These are phyloP conservation scores for Malassezia sympodialis DNA, from an alignment of 1,284 basidiomycete genomes.

Conservation along the genomic window DNA sequence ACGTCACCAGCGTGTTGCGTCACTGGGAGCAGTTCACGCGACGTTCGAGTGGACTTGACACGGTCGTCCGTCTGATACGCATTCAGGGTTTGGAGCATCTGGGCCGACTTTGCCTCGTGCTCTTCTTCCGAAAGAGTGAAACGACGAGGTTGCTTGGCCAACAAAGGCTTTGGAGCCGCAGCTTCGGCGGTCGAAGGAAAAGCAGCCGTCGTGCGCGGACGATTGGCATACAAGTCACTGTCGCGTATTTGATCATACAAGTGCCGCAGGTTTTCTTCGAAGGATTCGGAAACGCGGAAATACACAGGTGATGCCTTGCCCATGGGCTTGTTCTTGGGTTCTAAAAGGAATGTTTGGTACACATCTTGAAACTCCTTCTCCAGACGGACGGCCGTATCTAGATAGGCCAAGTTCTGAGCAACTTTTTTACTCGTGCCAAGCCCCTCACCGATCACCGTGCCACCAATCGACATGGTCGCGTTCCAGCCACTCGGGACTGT, in stretches of 20 bases:
- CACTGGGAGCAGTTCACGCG: constrained; percentile 64
- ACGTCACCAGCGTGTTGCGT: constrained; percentile 37
- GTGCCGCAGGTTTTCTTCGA: constrained; percentile 66
- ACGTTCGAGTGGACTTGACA: constrained; percentile 60
- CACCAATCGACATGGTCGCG: constrained; percentile 70
- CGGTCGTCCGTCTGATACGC: constrained; percentile 60
- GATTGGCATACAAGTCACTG: constrained; percentile 38
- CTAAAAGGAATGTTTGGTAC: constrained; percentile 61
- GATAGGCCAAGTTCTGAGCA: constrained; percentile 65
- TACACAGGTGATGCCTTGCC: constrained; percentile 63
- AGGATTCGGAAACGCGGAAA: constrained; percentile 60
- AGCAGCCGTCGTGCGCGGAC: constrained; percentile 29
- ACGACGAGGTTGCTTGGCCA: not conserved
- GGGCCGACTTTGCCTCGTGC: constrained; percentile 56
- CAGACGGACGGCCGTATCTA: constrained; percentile 78
- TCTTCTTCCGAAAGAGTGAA: constrained; percentile 32
- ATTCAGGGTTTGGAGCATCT: constrained; percentile 56
- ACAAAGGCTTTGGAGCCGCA: constrained; percentile 10
- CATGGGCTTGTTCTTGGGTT: constrained; percentile 41
- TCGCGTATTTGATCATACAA: constrained; percentile 58
- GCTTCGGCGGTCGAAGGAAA: constrained; percentile 23
- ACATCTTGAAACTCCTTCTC: constrained; percentile 69
- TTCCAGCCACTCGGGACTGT: constrained; percentile 57
- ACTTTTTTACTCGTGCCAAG: constrained; percentile 63
- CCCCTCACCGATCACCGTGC: constrained; percentile 69